These are phyloP conservation scores for Backusella tarrabulga DNA, from an alignment of 192 early-diverging fungal species.

Conservation along the genomic window DNA sequence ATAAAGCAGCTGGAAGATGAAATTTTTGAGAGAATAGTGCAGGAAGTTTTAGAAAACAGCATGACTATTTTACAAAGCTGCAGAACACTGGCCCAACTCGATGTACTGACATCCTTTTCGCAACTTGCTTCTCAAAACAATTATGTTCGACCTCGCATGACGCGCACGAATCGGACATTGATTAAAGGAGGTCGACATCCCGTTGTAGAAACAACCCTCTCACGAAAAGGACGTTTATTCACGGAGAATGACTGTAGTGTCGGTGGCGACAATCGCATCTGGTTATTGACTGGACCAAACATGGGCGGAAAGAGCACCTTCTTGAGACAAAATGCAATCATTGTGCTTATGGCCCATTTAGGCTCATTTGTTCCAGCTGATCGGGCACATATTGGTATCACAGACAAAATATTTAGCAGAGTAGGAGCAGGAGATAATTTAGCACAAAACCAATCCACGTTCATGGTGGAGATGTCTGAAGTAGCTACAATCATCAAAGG, in stretches of 20 bases:
- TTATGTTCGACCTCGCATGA: constrained; percentile 51
- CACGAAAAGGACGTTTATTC: constrained; percentile 36
- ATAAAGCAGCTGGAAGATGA: constrained; percentile 53
- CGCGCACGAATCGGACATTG: neutral
- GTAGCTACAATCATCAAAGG: constrained; percentile 78
- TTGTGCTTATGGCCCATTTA: constrained; percentile 84
- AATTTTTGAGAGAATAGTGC: constrained; percentile 44
- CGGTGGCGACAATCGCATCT: constrained; percentile 45
- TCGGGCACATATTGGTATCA: constrained; percentile 70
- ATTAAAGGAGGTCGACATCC: constrained; percentile 67
- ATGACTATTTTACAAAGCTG: constrained; percentile 58
- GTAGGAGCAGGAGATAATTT: constrained; percentile 33
- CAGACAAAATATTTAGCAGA: constrained; percentile 42
- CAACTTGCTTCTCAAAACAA: constrained; percentile 47
- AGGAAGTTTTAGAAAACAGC: constrained; percentile 50
- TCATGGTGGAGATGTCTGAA: constrained; percentile 89
- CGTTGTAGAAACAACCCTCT: constrained; percentile 55
- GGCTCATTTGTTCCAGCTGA: constrained; percentile 83
- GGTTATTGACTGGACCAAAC: constrained; percentile 87
- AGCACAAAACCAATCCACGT: constrained; percentile 48
- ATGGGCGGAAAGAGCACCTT: constrained; percentile 95
- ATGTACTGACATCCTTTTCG: constrained; percentile 65
- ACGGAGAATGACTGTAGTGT: constrained; percentile 74
- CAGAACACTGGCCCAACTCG: constrained; percentile 62
- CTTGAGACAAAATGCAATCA: constrained; percentile 74